Evolutionary conservation across 2,329 filamentous ascomycete species (phyloP).

Genomic region (Dichotomopilus funicola): DNA sequence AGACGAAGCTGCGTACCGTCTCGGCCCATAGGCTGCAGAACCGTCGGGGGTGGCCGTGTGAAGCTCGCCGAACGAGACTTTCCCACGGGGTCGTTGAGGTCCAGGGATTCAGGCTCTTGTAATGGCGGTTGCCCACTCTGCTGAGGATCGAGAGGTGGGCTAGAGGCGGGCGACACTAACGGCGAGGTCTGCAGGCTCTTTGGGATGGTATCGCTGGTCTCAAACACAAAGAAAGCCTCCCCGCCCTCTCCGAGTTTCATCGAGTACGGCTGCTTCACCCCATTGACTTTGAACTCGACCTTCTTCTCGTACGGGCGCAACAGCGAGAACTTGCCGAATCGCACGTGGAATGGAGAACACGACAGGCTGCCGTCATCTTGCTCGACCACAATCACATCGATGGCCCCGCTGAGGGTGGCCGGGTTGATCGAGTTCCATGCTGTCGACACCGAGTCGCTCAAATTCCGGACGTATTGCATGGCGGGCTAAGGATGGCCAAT

Average conservation of each 20-base stretch:
- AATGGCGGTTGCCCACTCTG: conserved; percentile 40
- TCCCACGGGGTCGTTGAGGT: conserved; percentile 47
- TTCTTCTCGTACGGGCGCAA: conserved; percentile 96
- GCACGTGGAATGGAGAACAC: conserved; percentile 96
- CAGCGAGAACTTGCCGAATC: conserved; percentile 97
- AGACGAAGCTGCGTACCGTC: conserved; percentile 26
- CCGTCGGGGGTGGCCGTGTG: conserved; percentile 39
- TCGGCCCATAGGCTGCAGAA: conserved; percentile 34
- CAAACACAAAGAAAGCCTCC: conserved; percentile 98
- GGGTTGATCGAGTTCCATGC: conserved; percentile 99
- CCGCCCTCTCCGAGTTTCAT: conserved; percentile 98
- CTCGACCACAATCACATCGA: conserved; percentile 97
- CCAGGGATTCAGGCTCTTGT: conserved; percentile 63
- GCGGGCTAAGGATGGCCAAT: conserved; percentile 24
- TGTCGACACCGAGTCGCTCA: conserved; percentile 93
- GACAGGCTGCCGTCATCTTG: conserved; percentile 83
- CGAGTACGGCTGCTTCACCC: conserved; percentile 80
- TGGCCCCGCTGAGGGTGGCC: conserved; percentile 91
- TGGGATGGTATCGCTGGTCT: conserved; percentile 88
- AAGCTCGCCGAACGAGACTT: conserved; percentile 35
- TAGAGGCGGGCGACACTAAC: conserved; percentile 80
- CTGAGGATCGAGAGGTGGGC: conserved; percentile 59
- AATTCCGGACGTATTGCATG: conserved; percentile 97
- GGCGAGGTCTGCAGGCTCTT: conserved; percentile 91
- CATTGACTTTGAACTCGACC: conserved; percentile 96